phyloP scores from a whole-genome alignment of 805 yeast genomes.

The Nakazawaea populi region DNA sequence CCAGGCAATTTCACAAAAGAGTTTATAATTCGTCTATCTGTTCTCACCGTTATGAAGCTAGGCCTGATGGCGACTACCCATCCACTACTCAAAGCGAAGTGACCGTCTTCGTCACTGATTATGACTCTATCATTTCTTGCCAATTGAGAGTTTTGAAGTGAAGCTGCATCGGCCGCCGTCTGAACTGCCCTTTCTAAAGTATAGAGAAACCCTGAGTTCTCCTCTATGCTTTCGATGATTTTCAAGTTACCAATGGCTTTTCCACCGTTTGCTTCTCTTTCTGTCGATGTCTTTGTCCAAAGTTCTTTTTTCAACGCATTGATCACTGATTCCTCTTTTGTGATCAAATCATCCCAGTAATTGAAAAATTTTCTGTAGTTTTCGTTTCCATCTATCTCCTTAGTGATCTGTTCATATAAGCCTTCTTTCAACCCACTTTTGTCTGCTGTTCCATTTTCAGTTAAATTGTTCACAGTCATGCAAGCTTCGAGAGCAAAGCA shows the following conservation, averaged over 20 bases:
- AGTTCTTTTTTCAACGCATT: slow-evolving; percentile 50
- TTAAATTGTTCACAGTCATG: slow-evolving; percentile 56
- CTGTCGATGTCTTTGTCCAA: slow-evolving; percentile 56
- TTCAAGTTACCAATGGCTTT: slow-evolving; percentile 48
- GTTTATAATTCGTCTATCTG: slow-evolving; percentile 43
- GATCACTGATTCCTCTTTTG: slow-evolving; percentile 64
- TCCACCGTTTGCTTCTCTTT: slow-evolving; percentile 58
- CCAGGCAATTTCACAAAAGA: slow-evolving; percentile 32
- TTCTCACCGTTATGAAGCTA: slow-evolving; percentile 39
- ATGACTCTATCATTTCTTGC: slow-evolving; percentile 56
- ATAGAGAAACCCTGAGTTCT: slow-evolving; percentile 32
- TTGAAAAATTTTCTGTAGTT: slow-evolving; percentile 50
- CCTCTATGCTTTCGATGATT: slow-evolving; percentile 28
- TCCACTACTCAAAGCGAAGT: slow-evolving; percentile 68
- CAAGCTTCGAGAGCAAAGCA: slow-evolving; percentile 56
- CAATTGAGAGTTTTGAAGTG: slow-evolving; percentile 40
- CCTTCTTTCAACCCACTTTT: slow-evolving; percentile 46
- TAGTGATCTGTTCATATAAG: slow-evolving; percentile 42
- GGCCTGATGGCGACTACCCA: slow-evolving; percentile 38
- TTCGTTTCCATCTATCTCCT: slow-evolving; percentile 36
- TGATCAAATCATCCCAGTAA: slow-evolving; percentile 69
- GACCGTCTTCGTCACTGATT: slow-evolving; percentile 77
- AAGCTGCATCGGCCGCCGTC: neutral
- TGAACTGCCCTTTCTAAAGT: slow-evolving; percentile 36
- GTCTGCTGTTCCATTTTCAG: slow-evolving; percentile 52